phyloP scores from a whole-genome alignment of 2,329 filamentous ascomycete species.

The Xylaria digitata region DNA sequence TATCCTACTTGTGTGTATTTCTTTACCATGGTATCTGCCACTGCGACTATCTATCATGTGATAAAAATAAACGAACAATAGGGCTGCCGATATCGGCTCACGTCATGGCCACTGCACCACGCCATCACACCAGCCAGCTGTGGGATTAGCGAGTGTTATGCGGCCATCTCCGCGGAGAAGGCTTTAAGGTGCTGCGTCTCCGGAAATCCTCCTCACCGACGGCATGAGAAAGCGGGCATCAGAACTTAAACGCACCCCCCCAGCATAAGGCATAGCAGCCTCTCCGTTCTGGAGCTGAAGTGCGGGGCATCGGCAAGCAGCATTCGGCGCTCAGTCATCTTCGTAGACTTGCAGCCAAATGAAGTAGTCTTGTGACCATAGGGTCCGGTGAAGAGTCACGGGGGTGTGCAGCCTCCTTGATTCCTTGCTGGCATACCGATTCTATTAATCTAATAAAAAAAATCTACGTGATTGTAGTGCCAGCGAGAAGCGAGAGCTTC shows the following conservation, averaged over 20 bases:
- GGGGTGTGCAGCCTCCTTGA: no score
- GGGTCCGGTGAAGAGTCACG: background rate
- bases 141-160: constrained; percentile 3
- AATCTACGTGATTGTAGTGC: constrained; percentile 15
- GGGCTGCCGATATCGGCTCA: constrained; percentile 27
- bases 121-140: constrained; percentile 10
- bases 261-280: background rate
- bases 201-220: constrained; percentile 7
- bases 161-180: constrained; percentile 33
- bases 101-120: constrained; percentile 17
- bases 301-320: background rate
- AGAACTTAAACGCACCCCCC: background rate
- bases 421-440: background rate
- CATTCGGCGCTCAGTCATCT: background rate
- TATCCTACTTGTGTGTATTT: background rate
- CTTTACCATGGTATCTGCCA: background rate
- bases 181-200: constrained; percentile 2
- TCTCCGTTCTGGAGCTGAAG: constrained; percentile 1
- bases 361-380: constrained; percentile 15
- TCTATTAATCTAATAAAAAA: constrained; percentile 17
- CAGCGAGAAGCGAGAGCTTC: background rate
- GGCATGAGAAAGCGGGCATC: background rate
- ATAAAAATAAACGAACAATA: background rate
- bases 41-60: background rate
- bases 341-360: background rate